Base-by-base conservation (phyloP, 371 early-diverging fungal genomes). In the Syncephalastrum sp. region DNA sequence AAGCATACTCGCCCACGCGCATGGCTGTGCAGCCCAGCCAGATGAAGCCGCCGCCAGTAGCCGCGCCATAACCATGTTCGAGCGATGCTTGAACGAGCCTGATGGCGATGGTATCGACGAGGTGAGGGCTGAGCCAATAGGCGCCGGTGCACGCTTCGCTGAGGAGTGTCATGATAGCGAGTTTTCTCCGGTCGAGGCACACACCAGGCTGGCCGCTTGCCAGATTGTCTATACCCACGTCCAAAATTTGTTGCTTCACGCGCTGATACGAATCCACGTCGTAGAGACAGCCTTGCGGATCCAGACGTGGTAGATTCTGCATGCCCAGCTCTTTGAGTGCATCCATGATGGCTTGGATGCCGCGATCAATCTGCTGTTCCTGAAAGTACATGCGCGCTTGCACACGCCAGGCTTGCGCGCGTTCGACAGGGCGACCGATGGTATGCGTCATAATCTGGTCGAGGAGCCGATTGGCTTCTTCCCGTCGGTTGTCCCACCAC, bases 101-200 rank as follows among this genome's bases (percentile, higher is more conserved):
- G 19, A 73, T 55, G 0, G 72, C 65, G 47, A 74, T 63, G 25
- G 54, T 61, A n/a, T 70, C 72, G 14, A 72, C 63, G 12, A 77
- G 53, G 15, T 53, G 54, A 3, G 70, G 74, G 33, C 65, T 59
- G 7, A 74, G 52, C 77, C 74, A 74, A 44, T 73, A 70, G 14
- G 74, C 74, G n/a, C 70, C 70, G 1, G 63, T 66, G 24, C 74
- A 72, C 2, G 70, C 72, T 47, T 77, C 77, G 38, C 70, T 65
- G 14, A 77, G 38, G 3, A 74, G 46, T 14, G 65, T 43, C 75
- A 74, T 74, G 47, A 64, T 62, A 1, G 71, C 69, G 33, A 69
- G 49, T 10, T 62, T 60, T 3, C 62, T 59, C 14, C 38, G 43
- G 16, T 69, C 62, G 5, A 59, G 49, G 38, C 75, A 74, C 0